These are phyloP conservation scores for Diaporthe citriasiana DNA, from an alignment of 2,329 filamentous ascomycete species.

Conservation along the genomic window DNA sequence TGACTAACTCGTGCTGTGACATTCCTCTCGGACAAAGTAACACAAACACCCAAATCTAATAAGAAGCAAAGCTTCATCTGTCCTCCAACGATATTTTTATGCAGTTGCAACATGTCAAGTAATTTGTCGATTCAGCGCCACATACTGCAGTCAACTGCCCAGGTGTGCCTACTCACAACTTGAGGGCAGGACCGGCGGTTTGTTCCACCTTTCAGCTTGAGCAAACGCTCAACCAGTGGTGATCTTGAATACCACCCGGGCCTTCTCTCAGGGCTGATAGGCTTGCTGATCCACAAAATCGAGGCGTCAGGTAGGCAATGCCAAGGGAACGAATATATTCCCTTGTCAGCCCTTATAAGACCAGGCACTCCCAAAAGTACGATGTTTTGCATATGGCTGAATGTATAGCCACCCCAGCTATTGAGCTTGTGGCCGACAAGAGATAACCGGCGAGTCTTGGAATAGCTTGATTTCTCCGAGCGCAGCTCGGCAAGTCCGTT, in stretches of 20 bases:
- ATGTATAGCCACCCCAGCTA: not conserved
- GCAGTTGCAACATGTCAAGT: too few relatives aligned
- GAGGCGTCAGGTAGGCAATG: not conserved
- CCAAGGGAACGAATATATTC: not conserved
- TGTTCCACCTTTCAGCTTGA: not conserved
- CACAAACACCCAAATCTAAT: not conserved
- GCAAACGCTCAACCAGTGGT: too few relatives aligned
- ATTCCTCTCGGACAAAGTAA: not conserved
- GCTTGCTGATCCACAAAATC: not conserved
- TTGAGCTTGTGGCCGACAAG: slow-evolving; percentile 24
- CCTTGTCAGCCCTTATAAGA: not conserved
- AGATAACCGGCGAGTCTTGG: slow-evolving; percentile 14
- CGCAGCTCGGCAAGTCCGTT: slow-evolving; percentile 13
- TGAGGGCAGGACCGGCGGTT: not conserved
- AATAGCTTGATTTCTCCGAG: slow-evolving; percentile 29
- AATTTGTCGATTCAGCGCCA: not conserved
- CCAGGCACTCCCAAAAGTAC: too few relatives aligned
- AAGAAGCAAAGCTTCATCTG: too few relatives aligned
- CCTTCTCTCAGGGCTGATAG: not conserved
- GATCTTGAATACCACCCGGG: not conserved
- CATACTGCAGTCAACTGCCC: not conserved
- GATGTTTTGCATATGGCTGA: not conserved
- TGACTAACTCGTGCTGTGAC: not conserved
- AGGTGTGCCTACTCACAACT: not conserved
- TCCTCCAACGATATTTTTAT: too few relatives aligned